Evolutionary conservation across 1,284 basidiomycete genomes (phyloP).

Genomic region (Sporisorium reilianum): DNA sequence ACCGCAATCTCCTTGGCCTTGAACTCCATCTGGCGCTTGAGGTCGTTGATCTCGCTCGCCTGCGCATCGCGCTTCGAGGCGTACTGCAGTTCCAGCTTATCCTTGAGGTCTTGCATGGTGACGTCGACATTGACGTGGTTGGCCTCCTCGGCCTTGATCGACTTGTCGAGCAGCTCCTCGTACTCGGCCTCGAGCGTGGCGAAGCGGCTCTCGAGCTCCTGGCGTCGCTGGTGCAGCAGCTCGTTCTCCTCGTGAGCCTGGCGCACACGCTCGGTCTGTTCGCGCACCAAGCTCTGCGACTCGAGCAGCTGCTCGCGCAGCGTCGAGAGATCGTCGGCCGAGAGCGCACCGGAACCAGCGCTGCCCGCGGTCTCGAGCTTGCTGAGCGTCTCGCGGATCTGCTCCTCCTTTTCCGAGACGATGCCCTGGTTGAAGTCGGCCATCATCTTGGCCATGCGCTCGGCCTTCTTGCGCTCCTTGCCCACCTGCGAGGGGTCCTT

Average conservation of each 20-base stretch:
- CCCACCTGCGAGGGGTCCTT: slow-evolving; percentile 78
- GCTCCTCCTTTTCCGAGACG: slow-evolving; percentile 93
- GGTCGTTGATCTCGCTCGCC: slow-evolving; percentile 84
- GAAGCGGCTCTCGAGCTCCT: slow-evolving; percentile 88
- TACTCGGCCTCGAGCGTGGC: slow-evolving; percentile 88
- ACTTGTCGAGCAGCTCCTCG: slow-evolving; percentile 85
- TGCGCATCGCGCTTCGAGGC: slow-evolving; percentile 90
- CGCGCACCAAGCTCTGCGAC: slow-evolving; percentile 84
- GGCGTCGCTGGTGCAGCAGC: slow-evolving; percentile 82
- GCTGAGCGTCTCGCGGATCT: slow-evolving; percentile 82
- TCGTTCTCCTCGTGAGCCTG: slow-evolving; percentile 93
- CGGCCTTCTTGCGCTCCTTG: slow-evolving; percentile 99
- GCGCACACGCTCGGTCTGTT: slow-evolving; percentile 88
- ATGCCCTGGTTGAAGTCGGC: slow-evolving; percentile 85
- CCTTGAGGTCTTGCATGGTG: slow-evolving; percentile 90
- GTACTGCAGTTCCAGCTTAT: slow-evolving; percentile 92
- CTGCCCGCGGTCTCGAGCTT: slow-evolving; percentile 77
- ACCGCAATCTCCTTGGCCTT: slow-evolving; percentile 86
- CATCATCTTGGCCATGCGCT: slow-evolving; percentile 99
- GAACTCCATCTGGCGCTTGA: slow-evolving; percentile 90
- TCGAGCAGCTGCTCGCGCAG: slow-evolving; percentile 89
- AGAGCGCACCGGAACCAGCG: slow-evolving; percentile 58
- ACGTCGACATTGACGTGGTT: slow-evolving; percentile 72
- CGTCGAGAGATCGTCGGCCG: slow-evolving; percentile 81
- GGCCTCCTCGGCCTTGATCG: slow-evolving; percentile 67